A percentile compares a stretch with the other conserved stretches of the same genome.
Conservation (phyloP, 768 basidiomycete genomes). For the Clitopilus passeckerianus region DNA sequence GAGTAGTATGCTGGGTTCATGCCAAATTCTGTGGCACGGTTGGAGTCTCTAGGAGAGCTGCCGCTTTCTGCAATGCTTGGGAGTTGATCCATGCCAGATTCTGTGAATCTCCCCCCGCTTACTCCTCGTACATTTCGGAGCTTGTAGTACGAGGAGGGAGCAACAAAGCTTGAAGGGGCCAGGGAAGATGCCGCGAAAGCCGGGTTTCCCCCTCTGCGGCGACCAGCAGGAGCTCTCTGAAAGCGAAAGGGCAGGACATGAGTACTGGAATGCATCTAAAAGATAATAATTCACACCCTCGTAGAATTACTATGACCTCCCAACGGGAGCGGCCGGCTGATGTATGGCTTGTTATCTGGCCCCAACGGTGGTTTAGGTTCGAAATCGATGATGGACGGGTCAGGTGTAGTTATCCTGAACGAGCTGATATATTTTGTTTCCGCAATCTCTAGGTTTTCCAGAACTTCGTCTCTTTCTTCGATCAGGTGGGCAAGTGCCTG, state of each 20-base stretch:
- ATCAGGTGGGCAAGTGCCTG: conserved; percentile 62
- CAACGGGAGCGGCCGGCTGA: conserved; percentile 66
- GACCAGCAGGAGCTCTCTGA: conserved; percentile 9
- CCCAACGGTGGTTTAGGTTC: conserved; percentile 36
- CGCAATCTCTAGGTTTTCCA: conserved; percentile 78
- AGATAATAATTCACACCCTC: conserved; percentile 12
- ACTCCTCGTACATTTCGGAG: conserved; percentile 58
- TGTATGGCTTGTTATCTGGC: conserved; percentile 43
- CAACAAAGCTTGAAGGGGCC: conserved; percentile 73
- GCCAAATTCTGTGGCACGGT: conserved; percentile 70
- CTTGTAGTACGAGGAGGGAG: conserved; percentile 77
- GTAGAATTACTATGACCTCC: conserved; percentile 20
- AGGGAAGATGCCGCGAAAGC: conserved; percentile 65
- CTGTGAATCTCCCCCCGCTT: conserved; percentile 52
- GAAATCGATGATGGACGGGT: conserved; percentile 63
- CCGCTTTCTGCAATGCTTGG: conserved; percentile 55
- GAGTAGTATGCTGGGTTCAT: conserved; percentile 56
- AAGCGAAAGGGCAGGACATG: neutral
- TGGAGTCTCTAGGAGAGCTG: conserved; percentile 58
- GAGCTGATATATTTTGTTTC: conserved; percentile 76
- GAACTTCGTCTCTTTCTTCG: conserved; percentile 67
- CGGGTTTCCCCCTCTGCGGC: conserved; percentile 53
- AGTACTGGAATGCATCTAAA: too few relatives aligned
- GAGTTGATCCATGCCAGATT: conserved; percentile 31
- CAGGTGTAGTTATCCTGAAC: conserved; percentile 68